Percentiles rank a stretch among this genome's conserved stretches.
Conservation (phyloP, 176 grass and related monocot species). For the Cymbopogon citratus region DNA sequence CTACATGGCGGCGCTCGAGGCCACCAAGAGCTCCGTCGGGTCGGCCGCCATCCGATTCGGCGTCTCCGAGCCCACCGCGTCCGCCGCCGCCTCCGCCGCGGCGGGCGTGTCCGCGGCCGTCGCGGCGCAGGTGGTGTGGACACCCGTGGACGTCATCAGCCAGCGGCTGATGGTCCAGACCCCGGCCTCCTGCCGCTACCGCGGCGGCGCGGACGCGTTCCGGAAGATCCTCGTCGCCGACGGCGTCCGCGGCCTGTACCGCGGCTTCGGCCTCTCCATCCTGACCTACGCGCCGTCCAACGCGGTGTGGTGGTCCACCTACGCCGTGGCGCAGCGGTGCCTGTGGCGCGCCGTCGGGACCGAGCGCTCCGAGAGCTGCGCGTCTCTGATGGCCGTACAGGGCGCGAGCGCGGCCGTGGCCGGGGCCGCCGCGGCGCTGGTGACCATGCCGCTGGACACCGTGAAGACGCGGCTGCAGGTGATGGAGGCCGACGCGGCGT, state of each 20-base stretch:
- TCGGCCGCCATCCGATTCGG: constrained; percentile 61
- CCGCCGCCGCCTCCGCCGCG: constrained; percentile 60
- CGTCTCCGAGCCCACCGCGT: constrained; percentile 58
- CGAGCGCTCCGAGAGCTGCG: constrained; percentile 38
- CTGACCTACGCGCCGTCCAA: constrained; percentile 95
- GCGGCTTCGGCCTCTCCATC: constrained; percentile 91
- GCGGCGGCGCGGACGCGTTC: constrained; percentile 63
- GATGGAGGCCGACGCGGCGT: constrained; percentile 47
- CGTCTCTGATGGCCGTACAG: constrained; percentile 68
- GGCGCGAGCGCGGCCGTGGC: constrained; percentile 74
- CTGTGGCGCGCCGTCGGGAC: constrained; percentile 55
- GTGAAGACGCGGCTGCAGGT: constrained; percentile 95
- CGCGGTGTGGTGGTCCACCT: constrained; percentile 94
- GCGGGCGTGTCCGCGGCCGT: constrained; percentile 71
- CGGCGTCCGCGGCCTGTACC: constrained; percentile 75
- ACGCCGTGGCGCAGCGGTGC: constrained; percentile 69
- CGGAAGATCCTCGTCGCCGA: constrained; percentile 67
- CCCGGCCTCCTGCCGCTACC: constrained; percentile 36
- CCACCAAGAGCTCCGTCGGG: constrained; percentile 86
- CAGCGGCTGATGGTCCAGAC: constrained; percentile 95
- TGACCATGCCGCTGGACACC: constrained; percentile 97
- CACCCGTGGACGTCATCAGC: constrained; percentile 82
- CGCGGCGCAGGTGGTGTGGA: constrained; percentile 93
- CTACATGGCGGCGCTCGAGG: constrained; percentile 95
- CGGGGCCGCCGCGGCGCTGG: constrained; percentile 58